Evolutionary conservation across 1,284 basidiomycete species (phyloP).

Genomic region (Somion occarium): DNA sequence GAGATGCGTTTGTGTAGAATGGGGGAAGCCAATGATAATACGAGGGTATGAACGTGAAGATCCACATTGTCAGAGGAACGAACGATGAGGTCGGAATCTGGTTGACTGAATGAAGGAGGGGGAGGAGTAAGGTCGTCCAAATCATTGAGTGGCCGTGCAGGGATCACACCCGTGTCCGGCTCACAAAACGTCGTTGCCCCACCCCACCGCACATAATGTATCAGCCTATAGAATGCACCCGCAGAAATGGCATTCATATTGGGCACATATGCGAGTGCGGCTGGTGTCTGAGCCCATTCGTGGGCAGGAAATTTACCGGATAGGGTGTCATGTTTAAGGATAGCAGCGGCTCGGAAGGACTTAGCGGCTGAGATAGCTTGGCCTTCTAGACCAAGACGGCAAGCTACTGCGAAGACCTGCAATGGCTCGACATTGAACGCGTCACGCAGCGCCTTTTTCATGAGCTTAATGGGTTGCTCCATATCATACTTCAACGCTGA

Average conservation of each 20-base stretch:
- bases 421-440: conserved; percentile 1
- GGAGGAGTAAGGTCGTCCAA: not conserved
- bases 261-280: not conserved
- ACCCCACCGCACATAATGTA: not conserved
- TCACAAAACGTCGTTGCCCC: conserved; percentile 1
- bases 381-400: conserved; percentile 7
- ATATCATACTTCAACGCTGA: conserved; percentile 10
- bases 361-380: conserved; percentile 2
- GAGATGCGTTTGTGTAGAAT: not conserved
- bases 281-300: not conserved
- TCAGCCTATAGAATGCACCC: conserved; percentile 7
- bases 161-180: not conserved
- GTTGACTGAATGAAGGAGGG: conserved; percentile 1
- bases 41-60: conserved; percentile 3
- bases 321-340: not conserved
- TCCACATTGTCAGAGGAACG: conserved; percentile 6
- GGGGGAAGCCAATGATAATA: conserved; percentile 4
- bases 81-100: conserved; percentile 3
- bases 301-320: not conserved
- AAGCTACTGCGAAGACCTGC: conserved; percentile 8
- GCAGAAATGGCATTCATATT: conserved; percentile 6
- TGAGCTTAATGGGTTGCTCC: not conserved
- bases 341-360: not conserved
- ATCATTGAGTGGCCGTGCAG: not conserved
- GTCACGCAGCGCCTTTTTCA: not conserved